phyloP scores from a whole-genome alignment of 163 green algal genomes.

The Trebouxia gelatinosa region DNA sequence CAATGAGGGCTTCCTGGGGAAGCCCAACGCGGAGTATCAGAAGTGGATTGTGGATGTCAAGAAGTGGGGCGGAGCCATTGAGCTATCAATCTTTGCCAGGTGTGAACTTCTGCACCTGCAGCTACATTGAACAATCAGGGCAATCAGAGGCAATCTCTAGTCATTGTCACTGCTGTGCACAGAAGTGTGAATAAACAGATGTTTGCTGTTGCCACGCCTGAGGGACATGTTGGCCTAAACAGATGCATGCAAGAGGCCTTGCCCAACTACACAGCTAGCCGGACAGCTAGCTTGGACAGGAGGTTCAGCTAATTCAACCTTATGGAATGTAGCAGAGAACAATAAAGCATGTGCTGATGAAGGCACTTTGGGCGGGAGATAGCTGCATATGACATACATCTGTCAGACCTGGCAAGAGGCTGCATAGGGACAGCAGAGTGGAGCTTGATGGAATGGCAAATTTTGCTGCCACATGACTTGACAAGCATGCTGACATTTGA shows the following conservation, averaged over 20 bases:
- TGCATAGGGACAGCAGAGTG: conserved; percentile 84
- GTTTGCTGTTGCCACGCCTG: not conserved
- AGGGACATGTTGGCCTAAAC: too few species aligned
- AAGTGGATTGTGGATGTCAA: conserved; percentile 52
- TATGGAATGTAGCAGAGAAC: not conserved
- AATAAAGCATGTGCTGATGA: not conserved
- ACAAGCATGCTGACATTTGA: too few species aligned
- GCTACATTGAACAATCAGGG: not conserved
- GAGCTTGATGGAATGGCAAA: too few species aligned
- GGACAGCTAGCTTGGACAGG: too few species aligned
- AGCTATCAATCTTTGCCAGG: conserved; percentile 87
- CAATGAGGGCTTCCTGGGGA: conserved; percentile 86
- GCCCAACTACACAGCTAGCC: too few species aligned
- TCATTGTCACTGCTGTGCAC: not conserved
- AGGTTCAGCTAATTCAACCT: too few species aligned
- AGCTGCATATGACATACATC: conserved; percentile 93
- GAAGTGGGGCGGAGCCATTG: conserved; percentile 93
- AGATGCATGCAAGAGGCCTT: too few species aligned
- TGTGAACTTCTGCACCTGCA: not conserved
- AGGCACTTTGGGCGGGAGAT: conserved; percentile 80
- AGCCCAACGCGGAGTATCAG: conserved; percentile 77
- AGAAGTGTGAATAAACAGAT: not conserved
- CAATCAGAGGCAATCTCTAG: too few species aligned
- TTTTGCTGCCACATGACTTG: too few species aligned
- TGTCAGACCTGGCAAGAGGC: conserved; percentile 76